Conservation (phyloP, 768 basidiomycete species). For the Lentinula edodes region DNA sequence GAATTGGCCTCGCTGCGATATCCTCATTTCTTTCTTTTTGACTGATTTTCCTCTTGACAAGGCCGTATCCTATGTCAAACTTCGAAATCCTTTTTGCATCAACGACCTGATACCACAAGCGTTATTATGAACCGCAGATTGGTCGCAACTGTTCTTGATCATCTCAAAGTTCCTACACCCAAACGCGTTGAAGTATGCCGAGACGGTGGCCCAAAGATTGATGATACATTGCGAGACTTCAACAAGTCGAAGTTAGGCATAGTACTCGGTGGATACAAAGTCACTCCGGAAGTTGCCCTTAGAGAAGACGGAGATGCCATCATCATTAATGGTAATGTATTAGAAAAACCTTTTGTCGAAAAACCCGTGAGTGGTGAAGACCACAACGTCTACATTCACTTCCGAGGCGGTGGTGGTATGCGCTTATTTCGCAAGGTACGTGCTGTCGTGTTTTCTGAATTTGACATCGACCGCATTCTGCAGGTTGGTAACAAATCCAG, state of each 20-base stretch:
- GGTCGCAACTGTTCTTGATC: constrained; percentile 87
- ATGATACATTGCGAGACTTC: constrained; percentile 63
- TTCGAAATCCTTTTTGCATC: constrained; percentile 90
- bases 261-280: constrained; percentile 61
- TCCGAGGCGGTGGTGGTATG: constrained; percentile 87
- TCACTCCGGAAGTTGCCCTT: constrained; percentile 79
- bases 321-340: constrained; percentile 81
- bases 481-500: constrained; percentile 99
- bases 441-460: neutral
- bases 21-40: constrained; percentile 98
- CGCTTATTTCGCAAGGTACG: constrained; percentile 89
- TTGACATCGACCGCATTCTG: neutral
- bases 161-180: constrained; percentile 89
- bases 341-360: constrained; percentile 98
- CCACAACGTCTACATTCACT: constrained; percentile 98
- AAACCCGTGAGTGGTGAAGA: constrained; percentile 99
- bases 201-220: constrained; percentile 89
- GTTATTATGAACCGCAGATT: constrained; percentile 95
- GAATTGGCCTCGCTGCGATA: constrained; percentile 96
- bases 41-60: constrained; percentile 97
- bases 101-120: constrained; percentile 92
- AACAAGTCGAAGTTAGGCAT: constrained; percentile 78
- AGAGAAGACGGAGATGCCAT: constrained; percentile 88
- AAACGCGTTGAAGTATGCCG: constrained; percentile 83
- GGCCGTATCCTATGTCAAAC: constrained; percentile 86